Conservation (phyloP, 2,329 filamentous ascomycete species). For the Trichoderma sp. region DNA sequence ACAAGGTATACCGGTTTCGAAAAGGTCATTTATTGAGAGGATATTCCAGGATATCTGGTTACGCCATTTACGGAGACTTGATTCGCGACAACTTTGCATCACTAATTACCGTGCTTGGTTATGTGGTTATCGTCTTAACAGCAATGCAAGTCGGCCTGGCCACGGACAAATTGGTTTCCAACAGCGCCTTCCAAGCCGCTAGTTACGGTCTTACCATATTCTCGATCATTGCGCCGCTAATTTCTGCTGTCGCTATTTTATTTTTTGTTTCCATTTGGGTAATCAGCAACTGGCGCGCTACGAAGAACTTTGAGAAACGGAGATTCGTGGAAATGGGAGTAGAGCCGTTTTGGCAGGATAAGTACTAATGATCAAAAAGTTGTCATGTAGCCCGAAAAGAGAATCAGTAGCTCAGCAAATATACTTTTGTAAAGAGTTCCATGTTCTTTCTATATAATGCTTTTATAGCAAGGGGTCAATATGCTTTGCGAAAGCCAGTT, state of each 20-base stretch:
- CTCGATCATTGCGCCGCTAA: slow-evolving; percentile 42
- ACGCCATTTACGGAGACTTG: slow-evolving; percentile 39
- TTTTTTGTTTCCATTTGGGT: neutral
- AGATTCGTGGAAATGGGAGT: neutral
- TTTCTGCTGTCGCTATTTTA: slow-evolving; percentile 5
- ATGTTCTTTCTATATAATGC: neutral
- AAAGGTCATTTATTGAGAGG: slow-evolving; percentile 22
- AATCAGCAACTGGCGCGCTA: neutral
- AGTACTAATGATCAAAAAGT: neutral
- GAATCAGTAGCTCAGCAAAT: no score
- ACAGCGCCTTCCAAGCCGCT: slow-evolving; percentile 40
- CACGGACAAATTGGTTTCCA: slow-evolving; percentile 34
- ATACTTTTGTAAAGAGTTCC: neutral
- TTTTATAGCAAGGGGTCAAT: neutral
- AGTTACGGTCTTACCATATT: slow-evolving; percentile 51
- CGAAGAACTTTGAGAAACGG: neutral
- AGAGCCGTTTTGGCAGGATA: neutral
- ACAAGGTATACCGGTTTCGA: slow-evolving; percentile 41
- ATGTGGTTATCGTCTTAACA: slow-evolving; percentile 44
- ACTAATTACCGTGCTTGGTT: slow-evolving; percentile 41
- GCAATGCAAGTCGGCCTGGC: slow-evolving; percentile 50
- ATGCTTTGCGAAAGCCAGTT: neutral
- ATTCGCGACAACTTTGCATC: slow-evolving; percentile 43
- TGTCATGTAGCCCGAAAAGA: neutral
- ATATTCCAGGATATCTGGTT: slow-evolving; percentile 25